These are phyloP conservation scores for Phytopythium vexans DNA, from an alignment of 352 stramenopile genomes.

Conservation along the genomic window DNA sequence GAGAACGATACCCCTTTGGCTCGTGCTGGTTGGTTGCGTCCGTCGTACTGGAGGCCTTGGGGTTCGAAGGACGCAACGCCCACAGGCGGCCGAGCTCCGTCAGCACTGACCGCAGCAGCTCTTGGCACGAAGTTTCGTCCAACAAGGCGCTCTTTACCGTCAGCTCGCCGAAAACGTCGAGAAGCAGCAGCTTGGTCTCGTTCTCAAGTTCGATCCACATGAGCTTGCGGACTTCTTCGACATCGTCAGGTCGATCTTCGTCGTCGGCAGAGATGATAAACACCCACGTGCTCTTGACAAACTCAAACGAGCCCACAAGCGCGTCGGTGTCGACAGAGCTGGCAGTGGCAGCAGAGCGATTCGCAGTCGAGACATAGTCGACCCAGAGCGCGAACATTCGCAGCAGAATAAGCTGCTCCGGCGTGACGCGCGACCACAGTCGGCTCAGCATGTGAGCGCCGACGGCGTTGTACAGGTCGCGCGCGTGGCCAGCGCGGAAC, in stretches of 20 bases:
- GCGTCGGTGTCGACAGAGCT: conserved; percentile 4
- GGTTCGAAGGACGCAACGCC: conserved; percentile 30
- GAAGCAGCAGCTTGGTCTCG: conserved; percentile 68
- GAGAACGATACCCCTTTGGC: conserved; percentile 69
- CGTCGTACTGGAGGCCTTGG: conserved; percentile 6
- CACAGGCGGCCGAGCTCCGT: conserved; percentile 61
- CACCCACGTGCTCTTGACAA: conserved; percentile 49
- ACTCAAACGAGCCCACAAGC: conserved; percentile 37
- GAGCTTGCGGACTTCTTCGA: conserved; percentile 51
- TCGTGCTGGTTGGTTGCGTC: conserved; percentile 15
- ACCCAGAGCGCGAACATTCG: conserved; percentile 75
- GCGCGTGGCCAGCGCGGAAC: conserved; percentile 41
- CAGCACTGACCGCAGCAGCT: conserved; percentile 43
- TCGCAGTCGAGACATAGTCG: conserved; percentile 6
- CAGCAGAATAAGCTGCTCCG: conserved; percentile 76
- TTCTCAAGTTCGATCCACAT: conserved; percentile 79
- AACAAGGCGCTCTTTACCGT: conserved; percentile 19
- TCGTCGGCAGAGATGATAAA: conserved; percentile 39
- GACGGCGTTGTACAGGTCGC: conserved; percentile 68
- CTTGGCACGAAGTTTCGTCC: conserved; percentile 4
- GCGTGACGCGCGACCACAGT: conserved; percentile 78
- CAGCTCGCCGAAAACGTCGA: conserved; percentile 67
- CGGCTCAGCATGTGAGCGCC: conserved; percentile 72
- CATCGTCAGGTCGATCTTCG: conserved; percentile 59
- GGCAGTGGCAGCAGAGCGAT: background rate